Evolutionary conservation across 441 rosid genomes (phyloP), one percentile per base, ranked within the genome.

Genomic region (Omphalea diandra): DNA sequence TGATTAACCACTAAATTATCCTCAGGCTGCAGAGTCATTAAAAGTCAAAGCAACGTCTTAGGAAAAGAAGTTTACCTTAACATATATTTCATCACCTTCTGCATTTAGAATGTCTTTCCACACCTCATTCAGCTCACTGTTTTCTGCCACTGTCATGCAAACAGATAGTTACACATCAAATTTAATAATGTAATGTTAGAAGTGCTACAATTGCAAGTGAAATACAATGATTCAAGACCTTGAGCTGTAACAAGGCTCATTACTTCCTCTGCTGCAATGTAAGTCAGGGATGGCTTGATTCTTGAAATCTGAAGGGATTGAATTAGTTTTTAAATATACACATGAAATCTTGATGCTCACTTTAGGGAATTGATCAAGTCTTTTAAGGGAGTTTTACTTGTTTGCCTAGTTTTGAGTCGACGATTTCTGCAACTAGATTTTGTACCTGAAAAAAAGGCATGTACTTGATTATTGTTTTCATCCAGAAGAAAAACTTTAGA

Each of bases 241-340:
- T 95, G 99, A 74, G 99, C 98, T 63, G 95, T 95, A 68, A 95
- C 98, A 53, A 95, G 98, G 80, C 96, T 89, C 98, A 89, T 95
- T 26, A 95, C 83, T 90, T 95, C 96, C 85, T 95, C 96, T 4
- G 96, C 90, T 5, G 98, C 98, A 73, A 95, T 88, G 46, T 85
- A 87, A 58, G 90, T 90, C 75, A 95, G 83, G 57, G 88, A 85
- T 35, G 98, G 97, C 68, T 86, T 95, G 80, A 89, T 88, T 84
- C 85, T 82, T 43, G 93, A 66, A 68, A 95, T 86, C 98, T 95
- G 84, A 67, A 75, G 59, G 31, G 46, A 74, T 76, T 67, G 63
- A 38, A 36, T 5, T 40, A 79, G 50, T 22, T 41, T 7, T 50
- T 77, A 47, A 79, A 33, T 33, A 53, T 38, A 40, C 8, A 20